phyloP scores from a whole-genome alignment of 2,329 filamentous ascomycete species.

The Paraphoma sp. region DNA sequence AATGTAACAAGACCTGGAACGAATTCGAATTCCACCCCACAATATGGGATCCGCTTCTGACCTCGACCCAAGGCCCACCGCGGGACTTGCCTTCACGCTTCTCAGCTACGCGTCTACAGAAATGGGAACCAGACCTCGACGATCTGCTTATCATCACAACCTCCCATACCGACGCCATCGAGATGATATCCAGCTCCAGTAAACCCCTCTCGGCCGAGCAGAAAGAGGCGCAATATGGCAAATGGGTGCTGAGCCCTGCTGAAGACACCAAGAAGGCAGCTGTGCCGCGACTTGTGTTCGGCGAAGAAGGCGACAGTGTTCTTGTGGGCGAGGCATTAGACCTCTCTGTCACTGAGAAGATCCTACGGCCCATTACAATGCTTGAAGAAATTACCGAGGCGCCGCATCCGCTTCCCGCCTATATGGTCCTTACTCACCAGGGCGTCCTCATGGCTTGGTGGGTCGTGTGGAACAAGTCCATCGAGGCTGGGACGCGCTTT shows the following conservation, averaged over 20 bases:
- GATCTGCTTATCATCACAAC: slow-evolving; percentile 85
- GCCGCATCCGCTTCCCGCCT: slow-evolving; percentile 77
- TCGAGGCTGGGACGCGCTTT: slow-evolving; percentile 76
- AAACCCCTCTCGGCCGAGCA: slow-evolving; percentile 68
- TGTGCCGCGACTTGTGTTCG: slow-evolving; percentile 52
- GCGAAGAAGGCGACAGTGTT: slow-evolving; percentile 69
- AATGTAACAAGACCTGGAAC: slow-evolving; percentile 64
- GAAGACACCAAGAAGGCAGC: slow-evolving; percentile 78
- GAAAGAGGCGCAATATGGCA: slow-evolving; percentile 66
- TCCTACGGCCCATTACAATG: slow-evolving; percentile 76
- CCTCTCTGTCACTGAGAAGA: slow-evolving; percentile 80
- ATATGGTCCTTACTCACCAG: slow-evolving; percentile 88
- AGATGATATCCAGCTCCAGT: slow-evolving; percentile 77
- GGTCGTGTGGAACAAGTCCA: slow-evolving; percentile 87
- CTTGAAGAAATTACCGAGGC: slow-evolving; percentile 82
- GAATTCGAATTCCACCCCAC: slow-evolving; percentile 77
- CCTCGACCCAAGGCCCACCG: slow-evolving; percentile 59
- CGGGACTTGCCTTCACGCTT: slow-evolving; percentile 72
- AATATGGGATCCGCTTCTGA: slow-evolving; percentile 56
- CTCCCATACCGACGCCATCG: slow-evolving; percentile 79
- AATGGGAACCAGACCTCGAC: slow-evolving; percentile 80
- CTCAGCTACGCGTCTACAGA: slow-evolving; percentile 75
- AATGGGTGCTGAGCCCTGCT: slow-evolving; percentile 76
- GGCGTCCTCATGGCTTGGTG: slow-evolving; percentile 88
- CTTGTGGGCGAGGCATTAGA: slow-evolving; percentile 83